These are phyloP conservation scores for Flaveria floridana DNA, from an alignment of 140 eudicot genomes.

Conservation along the genomic window DNA sequence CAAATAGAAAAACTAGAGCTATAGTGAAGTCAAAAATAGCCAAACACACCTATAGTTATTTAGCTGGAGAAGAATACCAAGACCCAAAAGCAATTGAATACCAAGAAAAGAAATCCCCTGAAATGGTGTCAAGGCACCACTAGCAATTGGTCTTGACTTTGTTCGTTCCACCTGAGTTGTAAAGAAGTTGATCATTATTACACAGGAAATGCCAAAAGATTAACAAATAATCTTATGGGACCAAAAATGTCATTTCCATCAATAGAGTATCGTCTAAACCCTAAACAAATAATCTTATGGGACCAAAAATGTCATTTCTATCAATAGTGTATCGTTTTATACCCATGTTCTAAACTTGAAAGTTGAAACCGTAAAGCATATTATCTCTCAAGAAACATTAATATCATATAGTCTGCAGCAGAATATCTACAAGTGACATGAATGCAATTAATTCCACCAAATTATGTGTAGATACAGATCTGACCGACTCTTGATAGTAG, in stretches of 20 bases:
- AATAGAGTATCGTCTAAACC: not conserved
- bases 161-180: constrained; percentile 84
- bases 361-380: not conserved
- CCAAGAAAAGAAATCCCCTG: constrained; percentile 89
- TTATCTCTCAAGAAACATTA: not conserved
- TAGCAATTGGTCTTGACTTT: constrained; percentile 85
- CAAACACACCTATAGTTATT: constrained; percentile 66
- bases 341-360: not conserved
- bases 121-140: constrained; percentile 85
- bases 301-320: not conserved
- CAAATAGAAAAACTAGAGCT: constrained; percentile 10
- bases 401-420: constrained; percentile 1
- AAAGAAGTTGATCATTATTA: not conserved
- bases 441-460: not conserved
- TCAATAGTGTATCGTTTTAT: not conserved
- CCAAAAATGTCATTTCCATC: constrained; percentile 8
- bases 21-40: constrained; percentile 17
- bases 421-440: constrained; percentile 12
- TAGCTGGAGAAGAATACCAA: constrained; percentile 89
- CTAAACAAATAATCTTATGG: not conserved
- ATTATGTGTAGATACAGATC: no score
- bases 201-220: constrained; percentile 13
- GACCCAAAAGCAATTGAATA: constrained; percentile 76
- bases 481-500: not conserved
- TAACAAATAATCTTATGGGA: not conserved